A percentile compares a stretch with the other conserved stretches of the same genome.
Conservation (phyloP, 2,329 filamentous ascomycete species). For the Monilinia laxa region DNA sequence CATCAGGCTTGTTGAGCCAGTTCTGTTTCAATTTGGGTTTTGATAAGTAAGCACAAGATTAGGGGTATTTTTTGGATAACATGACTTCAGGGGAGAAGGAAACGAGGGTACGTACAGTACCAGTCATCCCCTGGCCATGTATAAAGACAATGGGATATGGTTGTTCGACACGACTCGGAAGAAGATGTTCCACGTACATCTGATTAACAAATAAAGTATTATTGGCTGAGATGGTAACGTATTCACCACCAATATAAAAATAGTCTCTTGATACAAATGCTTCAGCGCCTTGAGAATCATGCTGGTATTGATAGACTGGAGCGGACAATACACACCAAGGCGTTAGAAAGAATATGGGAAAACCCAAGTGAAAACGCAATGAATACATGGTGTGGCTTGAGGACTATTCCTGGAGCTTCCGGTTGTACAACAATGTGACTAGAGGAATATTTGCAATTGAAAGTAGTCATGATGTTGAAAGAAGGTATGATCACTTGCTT, state of each 20-base stretch:
- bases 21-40: conserved; percentile 36
- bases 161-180: conserved; percentile 35
- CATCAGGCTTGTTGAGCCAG: conserved; percentile 51
- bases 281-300: neutral
- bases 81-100: neutral
- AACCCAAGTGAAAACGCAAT: neutral
- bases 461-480: neutral
- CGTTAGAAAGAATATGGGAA: neutral
- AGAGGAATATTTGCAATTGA: neutral
- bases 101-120: conserved; percentile 31
- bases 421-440: neutral
- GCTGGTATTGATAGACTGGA: neutral
- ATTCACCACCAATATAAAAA: conserved; percentile 37
- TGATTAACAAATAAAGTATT: conserved; percentile 41
- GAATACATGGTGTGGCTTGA: neutral
- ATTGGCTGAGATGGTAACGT: conserved; percentile 25
- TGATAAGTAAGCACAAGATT: neutral
- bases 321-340: neutral
- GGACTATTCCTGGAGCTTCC: neutral
- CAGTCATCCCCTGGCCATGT: conserved; percentile 34
- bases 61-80: neutral
- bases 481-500: neutral
- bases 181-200: conserved; percentile 55
- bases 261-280: conserved; percentile 24
- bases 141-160: conserved; percentile 35